Conservation (phyloP, 176 grass and related monocot species). For the Bromus sterilis region DNA sequence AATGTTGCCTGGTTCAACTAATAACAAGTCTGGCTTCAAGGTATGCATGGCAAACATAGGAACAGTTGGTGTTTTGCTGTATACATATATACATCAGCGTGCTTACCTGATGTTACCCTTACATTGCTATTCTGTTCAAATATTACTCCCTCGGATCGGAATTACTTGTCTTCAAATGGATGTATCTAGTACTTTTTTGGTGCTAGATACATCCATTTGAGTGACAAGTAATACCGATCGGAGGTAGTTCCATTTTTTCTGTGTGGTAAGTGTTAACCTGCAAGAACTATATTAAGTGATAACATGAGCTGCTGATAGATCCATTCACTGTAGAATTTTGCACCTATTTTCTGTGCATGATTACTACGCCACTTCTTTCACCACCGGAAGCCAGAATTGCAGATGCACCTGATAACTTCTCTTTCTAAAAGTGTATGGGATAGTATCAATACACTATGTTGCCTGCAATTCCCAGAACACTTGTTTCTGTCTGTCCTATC, state of each 20-base stretch:
- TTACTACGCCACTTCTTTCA: background rate
- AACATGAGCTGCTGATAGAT: background rate
- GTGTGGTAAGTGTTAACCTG: too few species aligned
- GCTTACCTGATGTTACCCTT: background rate
- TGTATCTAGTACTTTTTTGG: too few species aligned
- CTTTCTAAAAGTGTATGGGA: background rate
- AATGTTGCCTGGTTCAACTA: slow-evolving; percentile 29
- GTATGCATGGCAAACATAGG: slow-evolving; percentile 8
- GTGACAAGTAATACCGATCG: too few species aligned
- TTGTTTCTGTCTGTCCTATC: background rate
- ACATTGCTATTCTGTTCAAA: background rate
- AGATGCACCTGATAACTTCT: background rate
- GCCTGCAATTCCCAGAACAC: background rate
- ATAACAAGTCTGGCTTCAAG: slow-evolving; percentile 55
- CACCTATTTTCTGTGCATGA: background rate
- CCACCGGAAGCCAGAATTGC: background rate
- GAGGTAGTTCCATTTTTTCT: too few species aligned
- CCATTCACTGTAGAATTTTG: background rate
- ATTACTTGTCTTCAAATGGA: too few species aligned
- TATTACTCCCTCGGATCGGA: too few species aligned
- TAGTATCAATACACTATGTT: background rate
- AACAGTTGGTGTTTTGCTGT: background rate
- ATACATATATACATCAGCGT: background rate
- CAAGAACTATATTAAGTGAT: background rate
- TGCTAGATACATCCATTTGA: too few species aligned